phyloP scores from a whole-genome alignment of 257 asterid species.

The Leonotis leonurus region DNA sequence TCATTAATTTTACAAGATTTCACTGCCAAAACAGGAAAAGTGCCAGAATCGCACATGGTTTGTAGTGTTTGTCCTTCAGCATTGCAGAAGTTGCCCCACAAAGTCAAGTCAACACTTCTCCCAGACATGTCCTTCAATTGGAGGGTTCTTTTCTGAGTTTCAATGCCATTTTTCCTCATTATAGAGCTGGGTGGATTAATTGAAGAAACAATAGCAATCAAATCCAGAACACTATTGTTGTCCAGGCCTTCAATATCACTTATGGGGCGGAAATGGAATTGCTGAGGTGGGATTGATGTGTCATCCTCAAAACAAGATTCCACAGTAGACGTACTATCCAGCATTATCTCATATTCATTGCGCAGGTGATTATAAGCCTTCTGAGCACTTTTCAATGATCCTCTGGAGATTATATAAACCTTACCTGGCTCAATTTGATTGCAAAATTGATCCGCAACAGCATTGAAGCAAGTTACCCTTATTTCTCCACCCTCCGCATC shows the following conservation, averaged over 20 bases:
- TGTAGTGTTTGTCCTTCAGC: slow-evolving; percentile 84
- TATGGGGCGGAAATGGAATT: slow-evolving; percentile 66
- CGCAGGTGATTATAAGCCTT: slow-evolving; percentile 68
- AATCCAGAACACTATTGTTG: slow-evolving; percentile 55
- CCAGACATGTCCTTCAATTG: slow-evolving; percentile 92
- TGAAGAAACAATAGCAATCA: slow-evolving; percentile 74
- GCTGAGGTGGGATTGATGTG: slow-evolving; percentile 66
- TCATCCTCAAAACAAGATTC: slow-evolving; percentile 77
- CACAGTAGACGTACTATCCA: slow-evolving; percentile 59
- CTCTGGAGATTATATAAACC: slow-evolving; percentile 71
- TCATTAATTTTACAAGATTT: slow-evolving; percentile 73
- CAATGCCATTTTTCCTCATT: slow-evolving; percentile 77
- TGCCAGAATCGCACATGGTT: slow-evolving; percentile 68
- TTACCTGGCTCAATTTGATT: slow-evolving; percentile 58
- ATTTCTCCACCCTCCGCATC: slow-evolving; percentile 92
- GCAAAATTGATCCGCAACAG: slow-evolving; percentile 75
- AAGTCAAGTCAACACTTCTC: slow-evolving; percentile 78
- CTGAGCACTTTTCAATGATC: slow-evolving; percentile 62
- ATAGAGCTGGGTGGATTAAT: slow-evolving; percentile 63
- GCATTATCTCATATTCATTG: slow-evolving; percentile 73
- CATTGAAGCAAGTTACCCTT: slow-evolving; percentile 87
- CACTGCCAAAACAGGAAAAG: slow-evolving; percentile 72
- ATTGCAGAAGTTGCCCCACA: slow-evolving; percentile 88
- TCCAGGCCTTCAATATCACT: slow-evolving; percentile 67
- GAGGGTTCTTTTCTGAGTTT: slow-evolving; percentile 70